phyloP scores from a whole-genome alignment of 2,329 filamentous ascomycete genomes.

The Microsporum ferrugineum region DNA sequence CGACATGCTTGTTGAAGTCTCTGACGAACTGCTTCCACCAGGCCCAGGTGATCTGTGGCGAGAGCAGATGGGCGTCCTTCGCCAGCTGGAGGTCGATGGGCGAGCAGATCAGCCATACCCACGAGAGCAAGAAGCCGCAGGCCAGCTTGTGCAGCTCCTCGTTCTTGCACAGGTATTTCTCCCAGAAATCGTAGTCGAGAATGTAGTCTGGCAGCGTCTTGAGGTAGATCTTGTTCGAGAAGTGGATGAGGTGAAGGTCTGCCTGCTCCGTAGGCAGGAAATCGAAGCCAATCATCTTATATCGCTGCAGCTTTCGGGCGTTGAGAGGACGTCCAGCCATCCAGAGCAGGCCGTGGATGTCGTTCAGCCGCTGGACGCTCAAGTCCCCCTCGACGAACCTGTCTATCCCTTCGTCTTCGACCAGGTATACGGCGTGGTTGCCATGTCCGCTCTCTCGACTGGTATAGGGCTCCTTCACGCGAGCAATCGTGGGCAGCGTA shows the following conservation, averaged over 20 bases:
- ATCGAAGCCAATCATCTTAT: conserved; percentile 15
- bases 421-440: conserved; percentile 6
- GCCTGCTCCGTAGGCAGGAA: conserved; percentile 19
- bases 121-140: conserved; percentile 33
- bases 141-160: conserved; percentile 20
- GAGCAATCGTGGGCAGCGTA: conserved; percentile 10
- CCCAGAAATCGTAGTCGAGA: conserved; percentile 18
- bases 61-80: conserved; percentile 21
- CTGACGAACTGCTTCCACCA: conserved; percentile 29
- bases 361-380: conserved; percentile 15
- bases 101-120: conserved; percentile 31
- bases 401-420: conserved; percentile 8
- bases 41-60: conserved; percentile 27
- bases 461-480: background rate
- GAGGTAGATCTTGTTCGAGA: conserved; percentile 16
- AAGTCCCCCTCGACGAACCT: conserved; percentile 9
- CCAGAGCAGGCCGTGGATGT: conserved; percentile 19
- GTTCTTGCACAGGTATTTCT: conserved; percentile 15
- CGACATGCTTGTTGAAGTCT: conserved; percentile 21
- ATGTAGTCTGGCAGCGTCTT: conserved; percentile 22
- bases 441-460: background rate
- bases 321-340: conserved; percentile 18
- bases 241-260: conserved; percentile 21
- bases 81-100: conserved; percentile 32
- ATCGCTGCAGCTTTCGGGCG: conserved; percentile 19